Evolutionary conservation across 345 rosid species (phyloP), one percentile per base, ranked within the genome.

Genomic region (Rhodamnia rubescens): DNA sequence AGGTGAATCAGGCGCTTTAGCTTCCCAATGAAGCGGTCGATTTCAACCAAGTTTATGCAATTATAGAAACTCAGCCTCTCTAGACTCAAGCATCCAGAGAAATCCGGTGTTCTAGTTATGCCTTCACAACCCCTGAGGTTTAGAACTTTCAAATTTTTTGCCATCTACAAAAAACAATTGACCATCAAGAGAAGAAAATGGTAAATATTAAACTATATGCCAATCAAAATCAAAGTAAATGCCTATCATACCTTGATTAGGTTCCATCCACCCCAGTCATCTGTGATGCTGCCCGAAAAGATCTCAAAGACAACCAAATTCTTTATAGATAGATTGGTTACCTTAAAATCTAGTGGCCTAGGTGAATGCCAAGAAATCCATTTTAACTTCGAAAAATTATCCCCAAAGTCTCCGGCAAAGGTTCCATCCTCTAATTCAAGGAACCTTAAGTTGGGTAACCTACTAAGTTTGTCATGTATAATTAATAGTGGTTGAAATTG

Each of bases 321-420:
- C 86, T 85, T 85, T 47, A 69, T n/a, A 52, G n/a, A 32, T n/a
- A 85, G 58, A 85, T 85, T 85, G 27, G 55, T 85, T 52, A 36
- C 83, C 82, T 40, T 32, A 20, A 74, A 22, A 42, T 47, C 54
- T 1, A 32, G 11, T 2, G 69, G 81, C 40, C 22, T 20, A n/a
- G 57, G 75, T 12, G 20, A 51, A 50, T 74, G 24, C 86, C 86
- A 85, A 24, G 58, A 69, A 74, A 85, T 24, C 86, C 86, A 85
- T 4, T 16, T 50, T 74, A 74, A 44, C 29, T 74, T 74, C 0
- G 53, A 55, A 64, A 85, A 81, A 52, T 64, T 27, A 26, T 85
- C 47, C 83, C 26, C 7, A 32, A 85, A 74, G 24, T 85, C 86
- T n/a, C 86, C 42, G 0, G 27, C 42, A 55, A 85, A 52, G 26